Percentiles rank a stretch among this genome's conserved stretches.
Conservation (phyloP, 2,329 filamentous ascomycete species). For the Zymoseptoria ardabiliae region DNA sequence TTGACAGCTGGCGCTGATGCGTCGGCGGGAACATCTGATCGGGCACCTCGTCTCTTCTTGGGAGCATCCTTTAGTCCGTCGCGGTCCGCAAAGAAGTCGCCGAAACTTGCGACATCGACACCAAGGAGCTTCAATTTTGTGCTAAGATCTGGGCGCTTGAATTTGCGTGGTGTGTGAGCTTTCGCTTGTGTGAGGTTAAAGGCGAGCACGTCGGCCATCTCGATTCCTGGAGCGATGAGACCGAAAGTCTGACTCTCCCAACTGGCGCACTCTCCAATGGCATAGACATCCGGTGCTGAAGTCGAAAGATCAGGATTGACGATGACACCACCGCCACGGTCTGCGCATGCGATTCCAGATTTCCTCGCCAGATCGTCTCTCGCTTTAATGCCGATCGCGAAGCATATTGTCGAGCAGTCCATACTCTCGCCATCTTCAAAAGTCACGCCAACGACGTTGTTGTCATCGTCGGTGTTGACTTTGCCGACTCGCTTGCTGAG, state of each 20-base stretch:
- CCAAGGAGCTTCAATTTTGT: conserved; percentile 86
- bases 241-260: conserved; percentile 84
- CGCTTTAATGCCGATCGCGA: conserved; percentile 79
- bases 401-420: conserved; percentile 74
- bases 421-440: conserved; percentile 77
- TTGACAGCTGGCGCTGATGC: conserved; percentile 58
- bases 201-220: conserved; percentile 86
- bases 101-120: conserved; percentile 87
- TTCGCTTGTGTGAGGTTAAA: conserved; percentile 86
- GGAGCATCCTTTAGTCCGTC: conserved; percentile 75
- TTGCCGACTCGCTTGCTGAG: conserved; percentile 66
- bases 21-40: neutral
- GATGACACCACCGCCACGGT: conserved; percentile 68
- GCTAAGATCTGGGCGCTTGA: conserved; percentile 79
- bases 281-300: conserved; percentile 66
- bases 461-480: conserved; percentile 61
- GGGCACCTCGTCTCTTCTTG: conserved; percentile 40
- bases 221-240: conserved; percentile 79
- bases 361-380: conserved; percentile 67
- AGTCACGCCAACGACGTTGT: conserved; percentile 63
- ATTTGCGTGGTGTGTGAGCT: conserved; percentile 59
- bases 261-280: conserved; percentile 84
- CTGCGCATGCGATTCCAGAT: conserved; percentile 64
- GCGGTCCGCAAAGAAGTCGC: conserved; percentile 85
- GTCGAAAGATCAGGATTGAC: conserved; percentile 62